A percentile compares a stretch with the other conserved stretches of the same genome.
phyloP scores from a whole-genome alignment of 371 early-diverging fungal genomes.

The Lichtheimia corymbifera region DNA sequence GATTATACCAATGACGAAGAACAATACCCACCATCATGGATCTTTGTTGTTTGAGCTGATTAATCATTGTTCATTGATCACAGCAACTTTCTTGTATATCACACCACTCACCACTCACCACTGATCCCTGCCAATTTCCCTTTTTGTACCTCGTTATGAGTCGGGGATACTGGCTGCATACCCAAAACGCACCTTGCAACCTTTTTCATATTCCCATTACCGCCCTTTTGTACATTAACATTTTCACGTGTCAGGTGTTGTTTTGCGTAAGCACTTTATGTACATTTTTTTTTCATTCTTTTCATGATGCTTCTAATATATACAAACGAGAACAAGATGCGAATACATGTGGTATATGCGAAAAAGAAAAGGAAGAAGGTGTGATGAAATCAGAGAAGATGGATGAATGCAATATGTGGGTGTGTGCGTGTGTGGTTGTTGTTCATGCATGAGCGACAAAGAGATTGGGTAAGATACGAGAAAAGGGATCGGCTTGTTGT shows the following conservation, averaged over 20 bases:
- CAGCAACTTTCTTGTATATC: slow-evolving; percentile 3
- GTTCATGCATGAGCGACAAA: no score
- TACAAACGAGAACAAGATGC: background rate
- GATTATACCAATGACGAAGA: slow-evolving; percentile 1
- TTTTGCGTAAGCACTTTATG: no score
- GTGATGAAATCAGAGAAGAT: slow-evolving; percentile 81
- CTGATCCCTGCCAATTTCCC: no score
- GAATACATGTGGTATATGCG: background rate
- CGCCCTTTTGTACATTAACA: no score
- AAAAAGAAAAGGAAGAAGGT: slow-evolving; percentile 35
- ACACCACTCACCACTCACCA: no score
- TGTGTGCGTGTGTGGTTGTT: slow-evolving; percentile 52
- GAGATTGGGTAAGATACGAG: background rate
- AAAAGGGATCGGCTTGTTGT: background rate
- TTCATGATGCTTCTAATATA: background rate
- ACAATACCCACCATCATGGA: slow-evolving; percentile 6
- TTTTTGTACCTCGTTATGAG: no score
- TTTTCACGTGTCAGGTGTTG: no score
- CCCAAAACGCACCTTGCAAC: no score
- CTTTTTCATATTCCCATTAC: no score
- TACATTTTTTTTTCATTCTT: slow-evolving; percentile 1
- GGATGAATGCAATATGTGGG: slow-evolving; percentile 87
- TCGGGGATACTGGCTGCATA: no score
- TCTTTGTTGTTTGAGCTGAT: slow-evolving; percentile 4
- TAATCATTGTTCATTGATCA: background rate